Conservation (phyloP, 768 basidiomycete species). For the Suillus subalutaceus region DNA sequence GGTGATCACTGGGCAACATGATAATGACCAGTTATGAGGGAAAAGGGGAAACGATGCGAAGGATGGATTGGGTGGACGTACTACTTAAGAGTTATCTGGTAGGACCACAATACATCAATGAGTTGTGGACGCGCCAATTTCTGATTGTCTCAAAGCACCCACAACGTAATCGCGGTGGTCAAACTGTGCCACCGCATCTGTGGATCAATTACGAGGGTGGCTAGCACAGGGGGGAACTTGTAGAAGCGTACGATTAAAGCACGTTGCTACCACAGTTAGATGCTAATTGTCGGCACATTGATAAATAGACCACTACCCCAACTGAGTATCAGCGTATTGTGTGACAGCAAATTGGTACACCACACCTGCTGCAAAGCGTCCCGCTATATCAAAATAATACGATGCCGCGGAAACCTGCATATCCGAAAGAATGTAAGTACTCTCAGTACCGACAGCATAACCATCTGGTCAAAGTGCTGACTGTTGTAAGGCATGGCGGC, state of each 20-base stretch:
- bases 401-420: not conserved
- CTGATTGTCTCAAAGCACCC: not conserved
- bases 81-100: not conserved
- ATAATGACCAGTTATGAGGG: not conserved
- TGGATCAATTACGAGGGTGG: not conserved
- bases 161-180: not conserved
- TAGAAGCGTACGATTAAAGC: not conserved
- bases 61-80: not conserved
- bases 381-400: not conserved
- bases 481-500: not conserved
- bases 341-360: not conserved
- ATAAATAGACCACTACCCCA: not conserved
- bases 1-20: slow-evolving; percentile 19
- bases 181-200: not conserved
- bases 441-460: not conserved
- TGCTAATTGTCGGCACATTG: not conserved
- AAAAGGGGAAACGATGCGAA: not conserved
- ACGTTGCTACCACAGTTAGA: not conserved
- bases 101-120: not conserved
- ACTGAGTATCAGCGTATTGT: not conserved
- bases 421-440: not conserved
- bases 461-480: not conserved
- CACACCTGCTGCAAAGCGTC: not conserved
- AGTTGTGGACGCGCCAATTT: slow-evolving; percentile 14
- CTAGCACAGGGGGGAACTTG: too few relatives aligned